Percentiles rank a stretch among this genome's conserved stretches.
phyloP scores from a whole-genome alignment of 805 yeast genomes.

The Cyberlindnera euphorbiiphila region DNA sequence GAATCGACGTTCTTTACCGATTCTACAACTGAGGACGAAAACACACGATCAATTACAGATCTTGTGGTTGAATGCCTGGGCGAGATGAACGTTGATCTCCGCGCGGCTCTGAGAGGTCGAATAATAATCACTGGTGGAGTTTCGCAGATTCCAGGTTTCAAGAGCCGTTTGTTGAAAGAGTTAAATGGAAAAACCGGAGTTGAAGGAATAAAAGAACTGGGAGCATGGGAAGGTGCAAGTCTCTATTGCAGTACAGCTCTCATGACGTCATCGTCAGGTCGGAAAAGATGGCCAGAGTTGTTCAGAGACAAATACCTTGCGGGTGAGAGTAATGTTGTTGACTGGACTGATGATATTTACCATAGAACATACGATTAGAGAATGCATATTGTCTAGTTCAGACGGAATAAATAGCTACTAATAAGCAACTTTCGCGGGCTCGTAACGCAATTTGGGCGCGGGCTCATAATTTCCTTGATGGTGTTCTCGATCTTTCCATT shows the following conservation, averaged over 20 bases:
- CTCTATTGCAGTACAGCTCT: slow-evolving; percentile 24
- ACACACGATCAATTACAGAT: slow-evolving; percentile 8
- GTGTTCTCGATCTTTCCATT: too few species aligned
- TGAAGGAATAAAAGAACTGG: slow-evolving; percentile 16
- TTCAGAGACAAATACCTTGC: slow-evolving; percentile 24
- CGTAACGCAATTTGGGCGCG: too few species aligned
- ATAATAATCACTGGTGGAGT: slow-evolving; percentile 28
- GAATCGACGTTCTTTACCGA: slow-evolving; percentile 16
- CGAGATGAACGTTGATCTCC: slow-evolving; percentile 18
- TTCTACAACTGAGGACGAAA: slow-evolving; percentile 14
- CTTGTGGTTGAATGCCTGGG: slow-evolving; percentile 10
- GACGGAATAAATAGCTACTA: too few species aligned
- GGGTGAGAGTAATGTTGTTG: slow-evolving; percentile 17
- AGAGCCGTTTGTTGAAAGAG: slow-evolving; percentile 14
- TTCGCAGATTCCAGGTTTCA: slow-evolving; percentile 24
- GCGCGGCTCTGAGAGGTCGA: slow-evolving; percentile 9
- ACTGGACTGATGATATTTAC: slow-evolving; percentile 25
- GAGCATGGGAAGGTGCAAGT: slow-evolving; percentile 29
- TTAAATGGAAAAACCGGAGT: slow-evolving; percentile 4
- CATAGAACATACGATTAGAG: too few species aligned
- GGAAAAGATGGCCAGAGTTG: slow-evolving; percentile 15
- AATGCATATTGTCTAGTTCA: too few species aligned
- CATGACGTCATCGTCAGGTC: slow-evolving; percentile 14
- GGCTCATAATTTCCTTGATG: too few species aligned
- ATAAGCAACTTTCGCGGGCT: too few species aligned